Percentiles rank a stretch among this genome's conserved stretches.
Evolutionary conservation across 176 grass and related monocot species (phyloP).

Genomic region (Oropetium thomaeum): DNA sequence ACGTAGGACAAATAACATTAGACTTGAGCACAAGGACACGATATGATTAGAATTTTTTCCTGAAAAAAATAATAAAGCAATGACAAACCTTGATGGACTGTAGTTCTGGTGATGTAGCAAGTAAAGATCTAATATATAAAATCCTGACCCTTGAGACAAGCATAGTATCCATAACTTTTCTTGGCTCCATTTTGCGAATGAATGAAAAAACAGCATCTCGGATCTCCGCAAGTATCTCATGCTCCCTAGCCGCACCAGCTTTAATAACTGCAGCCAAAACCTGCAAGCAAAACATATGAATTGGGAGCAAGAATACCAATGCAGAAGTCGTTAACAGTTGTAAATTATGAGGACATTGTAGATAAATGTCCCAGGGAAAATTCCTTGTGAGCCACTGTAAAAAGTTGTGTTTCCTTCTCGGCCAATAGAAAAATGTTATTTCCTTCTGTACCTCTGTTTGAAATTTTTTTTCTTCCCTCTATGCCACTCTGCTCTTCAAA

Average conservation of each 20-base stretch:
- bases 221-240: conserved; percentile 99
- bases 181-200: conserved; percentile 98
- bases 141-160: conserved; percentile 98
- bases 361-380: background rate
- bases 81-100: conserved; percentile 86
- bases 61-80: conserved; percentile 13
- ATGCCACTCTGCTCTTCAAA: too few species aligned
- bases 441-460: too few species aligned
- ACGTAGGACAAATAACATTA: conserved; percentile 25
- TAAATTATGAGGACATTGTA: background rate
- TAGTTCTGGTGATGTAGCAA: conserved; percentile 95
- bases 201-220: conserved; percentile 94
- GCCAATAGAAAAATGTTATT: too few species aligned
- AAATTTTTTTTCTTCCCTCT: too few species aligned
- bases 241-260: conserved; percentile 95
- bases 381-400: too few species aligned
- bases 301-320: background rate
- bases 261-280: conserved; percentile 98
- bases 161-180: conserved; percentile 98
- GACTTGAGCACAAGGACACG: conserved; percentile 7
- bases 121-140: conserved; percentile 97
- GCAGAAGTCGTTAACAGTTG: background rate
- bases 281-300: conserved; percentile 37
- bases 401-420: too few species aligned
- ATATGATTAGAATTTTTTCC: background rate